A percentile compares a stretch with the other conserved stretches of the same genome.
phyloP scores from a whole-genome alignment of 192 early-diverging fungal species.

The Coemansia sp. region DNA sequence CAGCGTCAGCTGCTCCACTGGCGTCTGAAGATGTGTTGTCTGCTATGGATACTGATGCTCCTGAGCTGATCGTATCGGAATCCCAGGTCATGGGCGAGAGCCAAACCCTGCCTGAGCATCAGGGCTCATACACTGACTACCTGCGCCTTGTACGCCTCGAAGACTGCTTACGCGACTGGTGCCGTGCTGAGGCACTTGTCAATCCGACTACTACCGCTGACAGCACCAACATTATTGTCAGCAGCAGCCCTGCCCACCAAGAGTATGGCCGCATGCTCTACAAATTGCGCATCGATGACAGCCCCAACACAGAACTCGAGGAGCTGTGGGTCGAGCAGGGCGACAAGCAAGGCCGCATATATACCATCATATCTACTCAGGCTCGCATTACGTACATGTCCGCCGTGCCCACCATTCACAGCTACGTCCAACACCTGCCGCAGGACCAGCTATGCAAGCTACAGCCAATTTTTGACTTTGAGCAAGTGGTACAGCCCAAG shows the following conservation, averaged over 20 bases:
- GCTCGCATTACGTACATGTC: constrained; percentile 73
- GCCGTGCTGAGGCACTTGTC: constrained; percentile 21
- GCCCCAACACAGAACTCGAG: constrained; percentile 30
- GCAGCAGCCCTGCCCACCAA: constrained; percentile 11
- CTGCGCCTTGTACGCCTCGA: constrained; percentile 56
- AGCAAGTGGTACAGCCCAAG: neutral
- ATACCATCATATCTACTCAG: constrained; percentile 62
- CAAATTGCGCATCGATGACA: constrained; percentile 20
- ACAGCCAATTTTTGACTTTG: constrained; percentile 57
- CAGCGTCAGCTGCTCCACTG: neutral
- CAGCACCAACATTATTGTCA: constrained; percentile 19
- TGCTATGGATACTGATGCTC: neutral
- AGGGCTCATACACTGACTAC: constrained; percentile 39
- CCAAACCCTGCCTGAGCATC: constrained; percentile 15
- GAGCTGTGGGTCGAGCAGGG: constrained; percentile 40
- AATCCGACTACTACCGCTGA: neutral
- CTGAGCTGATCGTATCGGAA: neutral
- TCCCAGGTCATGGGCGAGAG: neutral
- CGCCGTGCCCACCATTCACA: constrained; percentile 63
- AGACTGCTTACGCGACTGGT: constrained; percentile 65
- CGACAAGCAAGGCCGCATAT: constrained; percentile 52
- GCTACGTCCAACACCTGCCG: constrained; percentile 74
- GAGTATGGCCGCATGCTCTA: constrained; percentile 28
- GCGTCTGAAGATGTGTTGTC: neutral
- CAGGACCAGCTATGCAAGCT: constrained; percentile 60